These are phyloP conservation scores for Primulina eburnea DNA, from an alignment of 257 asterid genomes.

Conservation along the genomic window DNA sequence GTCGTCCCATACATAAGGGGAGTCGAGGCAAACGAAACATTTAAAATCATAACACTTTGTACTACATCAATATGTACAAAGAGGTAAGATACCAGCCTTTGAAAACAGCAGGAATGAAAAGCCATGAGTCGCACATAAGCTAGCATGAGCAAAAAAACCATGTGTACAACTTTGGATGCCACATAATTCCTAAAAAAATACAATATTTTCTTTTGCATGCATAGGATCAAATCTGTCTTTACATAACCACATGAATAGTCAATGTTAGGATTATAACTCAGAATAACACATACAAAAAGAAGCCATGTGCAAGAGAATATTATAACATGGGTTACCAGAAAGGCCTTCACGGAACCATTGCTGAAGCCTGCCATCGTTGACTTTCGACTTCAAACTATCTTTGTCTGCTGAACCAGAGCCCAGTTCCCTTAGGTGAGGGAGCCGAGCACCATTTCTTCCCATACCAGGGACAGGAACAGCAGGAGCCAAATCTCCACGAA, in stretches of 20 bases:
- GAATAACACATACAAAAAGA: not conserved
- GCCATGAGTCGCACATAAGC: not conserved
- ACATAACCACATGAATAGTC: not conserved
- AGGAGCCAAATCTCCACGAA: constrained; percentile 48
- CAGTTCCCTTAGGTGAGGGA: constrained; percentile 47
- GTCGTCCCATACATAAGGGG: not conserved
- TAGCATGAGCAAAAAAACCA: constrained; percentile 1
- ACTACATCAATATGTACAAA: not conserved
- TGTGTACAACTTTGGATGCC: not conserved
- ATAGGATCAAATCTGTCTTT: not conserved
- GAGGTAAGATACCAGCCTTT: not conserved
- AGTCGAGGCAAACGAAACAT: not conserved
- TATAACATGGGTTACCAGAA: constrained; percentile 51
- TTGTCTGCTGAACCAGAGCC: constrained; percentile 43
- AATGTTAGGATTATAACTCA: not conserved
- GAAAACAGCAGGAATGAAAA: constrained; percentile 1
- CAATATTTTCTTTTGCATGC: not conserved
- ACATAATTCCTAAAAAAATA: not conserved
- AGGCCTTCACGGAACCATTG: constrained; percentile 93
- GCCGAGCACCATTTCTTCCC: constrained; percentile 33
- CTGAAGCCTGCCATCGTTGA: constrained; percentile 67
- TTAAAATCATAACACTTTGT: not conserved
- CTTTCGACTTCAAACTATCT: constrained; percentile 45
- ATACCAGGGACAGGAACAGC: constrained; percentile 40
- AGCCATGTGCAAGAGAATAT: constrained; percentile 4